phyloP scores from a whole-genome alignment of 2,329 filamentous ascomycete genomes.

The Fusarium duplospermum region DNA sequence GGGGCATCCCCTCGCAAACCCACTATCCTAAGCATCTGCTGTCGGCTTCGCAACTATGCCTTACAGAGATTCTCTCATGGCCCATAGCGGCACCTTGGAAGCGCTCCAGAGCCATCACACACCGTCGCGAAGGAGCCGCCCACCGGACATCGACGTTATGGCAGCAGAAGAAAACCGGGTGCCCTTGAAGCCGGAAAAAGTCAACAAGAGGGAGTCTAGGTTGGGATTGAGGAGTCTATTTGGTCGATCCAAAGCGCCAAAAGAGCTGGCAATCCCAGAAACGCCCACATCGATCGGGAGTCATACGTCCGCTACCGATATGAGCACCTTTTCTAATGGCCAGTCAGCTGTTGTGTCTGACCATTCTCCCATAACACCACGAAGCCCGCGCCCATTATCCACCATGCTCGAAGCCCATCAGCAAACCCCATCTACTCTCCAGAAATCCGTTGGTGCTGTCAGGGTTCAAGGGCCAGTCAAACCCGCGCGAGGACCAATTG shows the following conservation, averaged over 20 bases:
- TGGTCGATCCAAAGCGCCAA: conserved; percentile 55
- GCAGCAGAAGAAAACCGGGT: conserved; percentile 50
- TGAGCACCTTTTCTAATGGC: conserved; percentile 57
- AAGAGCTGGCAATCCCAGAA: conserved; percentile 48
- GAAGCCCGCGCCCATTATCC: conserved; percentile 40
- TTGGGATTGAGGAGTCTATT: conserved; percentile 65
- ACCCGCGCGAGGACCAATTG: conserved; percentile 48
- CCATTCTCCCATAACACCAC: conserved; percentile 43
- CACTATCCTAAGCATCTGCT: neutral
- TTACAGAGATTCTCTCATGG: conserved; percentile 43
- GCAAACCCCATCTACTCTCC: conserved; percentile 20
- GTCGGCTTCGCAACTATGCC: conserved; percentile 24
- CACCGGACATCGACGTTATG: conserved; percentile 41
- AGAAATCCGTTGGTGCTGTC: conserved; percentile 13
- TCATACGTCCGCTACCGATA: conserved; percentile 60
- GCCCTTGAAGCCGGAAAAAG: conserved; percentile 57
- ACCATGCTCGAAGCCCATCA: conserved; percentile 39
- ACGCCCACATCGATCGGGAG: conserved; percentile 52
- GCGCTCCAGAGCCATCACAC: conserved; percentile 39
- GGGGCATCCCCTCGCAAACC: conserved; percentile 2
- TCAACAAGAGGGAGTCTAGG: conserved; percentile 62
- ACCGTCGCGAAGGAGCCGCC: conserved; percentile 39
- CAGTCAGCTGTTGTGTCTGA: conserved; percentile 53
- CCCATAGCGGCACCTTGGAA: conserved; percentile 39
- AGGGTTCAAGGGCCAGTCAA: conserved; percentile 33